These are phyloP conservation scores for Coffea canephora DNA, from an alignment of 257 asterid species.

Conservation along the genomic window DNA sequence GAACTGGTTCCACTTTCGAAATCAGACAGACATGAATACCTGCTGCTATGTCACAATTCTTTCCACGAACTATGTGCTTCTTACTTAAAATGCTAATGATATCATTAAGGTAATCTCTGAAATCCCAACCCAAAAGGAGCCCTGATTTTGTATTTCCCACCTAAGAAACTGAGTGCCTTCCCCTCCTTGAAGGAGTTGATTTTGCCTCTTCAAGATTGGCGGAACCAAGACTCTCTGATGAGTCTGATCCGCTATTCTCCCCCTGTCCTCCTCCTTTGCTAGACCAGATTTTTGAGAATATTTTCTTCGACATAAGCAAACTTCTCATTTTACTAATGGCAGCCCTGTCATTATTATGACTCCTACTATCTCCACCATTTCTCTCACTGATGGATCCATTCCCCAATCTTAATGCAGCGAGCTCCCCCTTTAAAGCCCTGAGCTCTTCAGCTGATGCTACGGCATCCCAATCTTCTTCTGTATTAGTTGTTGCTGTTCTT, in stretches of 20 bases:
- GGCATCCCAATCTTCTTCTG: slow-evolving; percentile 97
- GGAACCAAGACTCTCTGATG: slow-evolving; percentile 83
- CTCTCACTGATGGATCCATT: slow-evolving; percentile 44
- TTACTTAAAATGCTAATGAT: slow-evolving; percentile 17
- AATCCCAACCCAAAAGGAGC: not conserved
- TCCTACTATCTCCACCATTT: slow-evolving; percentile 36
- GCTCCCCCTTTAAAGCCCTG: slow-evolving; percentile 74
- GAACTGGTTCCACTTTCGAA: not conserved
- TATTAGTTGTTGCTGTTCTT: slow-evolving; percentile 60
- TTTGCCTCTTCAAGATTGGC: slow-evolving; percentile 62
- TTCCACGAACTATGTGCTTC: slow-evolving; percentile 31
- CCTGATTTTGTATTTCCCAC: not conserved
- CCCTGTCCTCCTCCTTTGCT: slow-evolving; percentile 51
- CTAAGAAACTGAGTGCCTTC: slow-evolving; percentile 86
- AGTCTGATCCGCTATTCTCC: slow-evolving; percentile 89
- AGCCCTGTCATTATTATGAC: slow-evolving; percentile 47
- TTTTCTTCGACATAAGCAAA: slow-evolving; percentile 61
- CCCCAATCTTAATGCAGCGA: slow-evolving; percentile 69
- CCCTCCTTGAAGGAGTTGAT: slow-evolving; percentile 66
- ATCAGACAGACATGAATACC: not conserved
- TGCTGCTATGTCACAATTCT: not conserved
- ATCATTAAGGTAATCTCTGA: slow-evolving; percentile 7
- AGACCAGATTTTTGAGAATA: slow-evolving; percentile 84
- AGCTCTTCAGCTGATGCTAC: slow-evolving; percentile 90
- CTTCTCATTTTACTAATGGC: slow-evolving; percentile 64